These are phyloP conservation scores for Viola pubescens DNA, from an alignment of 441 rosid genomes.

Conservation along the genomic window DNA sequence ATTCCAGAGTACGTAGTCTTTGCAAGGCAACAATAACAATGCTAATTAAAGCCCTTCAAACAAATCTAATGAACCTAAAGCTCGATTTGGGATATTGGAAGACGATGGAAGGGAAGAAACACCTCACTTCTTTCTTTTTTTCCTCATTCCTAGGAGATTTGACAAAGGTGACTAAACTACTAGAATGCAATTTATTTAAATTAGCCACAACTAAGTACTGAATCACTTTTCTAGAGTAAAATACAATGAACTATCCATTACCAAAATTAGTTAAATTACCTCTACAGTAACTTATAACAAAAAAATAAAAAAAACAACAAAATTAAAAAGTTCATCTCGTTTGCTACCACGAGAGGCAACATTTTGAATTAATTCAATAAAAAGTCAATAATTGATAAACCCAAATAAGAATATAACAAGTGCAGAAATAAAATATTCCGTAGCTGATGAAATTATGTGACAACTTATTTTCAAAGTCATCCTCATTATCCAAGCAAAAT, in stretches of 20 bases:
- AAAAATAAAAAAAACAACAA: conserved; percentile 3
- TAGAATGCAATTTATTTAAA: background rate
- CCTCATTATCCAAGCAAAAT: conserved; percentile 22
- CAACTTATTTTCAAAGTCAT: too few species aligned
- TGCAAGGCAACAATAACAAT: background rate
- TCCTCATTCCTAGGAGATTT: background rate
- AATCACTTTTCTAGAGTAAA: background rate
- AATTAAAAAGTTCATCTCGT: conserved; percentile 3
- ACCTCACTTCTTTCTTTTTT: too few species aligned
- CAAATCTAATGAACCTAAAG: background rate
- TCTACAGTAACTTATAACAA: background rate
- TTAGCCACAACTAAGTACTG: background rate
- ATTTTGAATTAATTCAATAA: background rate
- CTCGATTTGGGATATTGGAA: background rate
- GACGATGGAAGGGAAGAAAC: background rate
- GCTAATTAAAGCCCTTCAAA: background rate
- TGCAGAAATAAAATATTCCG: too few species aligned
- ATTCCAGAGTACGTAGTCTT: background rate
- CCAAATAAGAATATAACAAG: conserved; percentile 12
- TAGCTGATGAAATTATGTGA: too few species aligned
- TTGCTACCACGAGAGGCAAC: conserved; percentile 1
- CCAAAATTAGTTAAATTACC: too few species aligned
- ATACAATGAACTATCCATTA: background rate
- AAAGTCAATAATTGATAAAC: background rate
- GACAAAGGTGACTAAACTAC: conserved; percentile 5